phyloP scores from a whole-genome alignment of 108 stramenopile genomes.

The Nitzschia palea region DNA sequence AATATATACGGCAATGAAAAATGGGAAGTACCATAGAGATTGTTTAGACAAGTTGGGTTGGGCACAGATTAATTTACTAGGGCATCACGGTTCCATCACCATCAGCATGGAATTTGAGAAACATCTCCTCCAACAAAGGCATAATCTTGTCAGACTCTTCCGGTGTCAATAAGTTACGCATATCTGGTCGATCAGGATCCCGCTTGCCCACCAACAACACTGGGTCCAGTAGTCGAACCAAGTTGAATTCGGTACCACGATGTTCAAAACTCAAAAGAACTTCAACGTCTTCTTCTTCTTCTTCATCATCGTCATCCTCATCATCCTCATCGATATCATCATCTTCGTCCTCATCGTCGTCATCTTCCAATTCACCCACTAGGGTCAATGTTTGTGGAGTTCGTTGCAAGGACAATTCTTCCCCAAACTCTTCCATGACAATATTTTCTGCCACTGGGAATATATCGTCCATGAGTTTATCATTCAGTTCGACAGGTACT shows the following conservation, averaged over 20 bases:
- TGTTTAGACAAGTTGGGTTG: too few relatives aligned
- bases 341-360: slow-evolving; percentile 49
- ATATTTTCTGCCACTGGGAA: slow-evolving; percentile 82
- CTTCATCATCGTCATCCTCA: slow-evolving; percentile 50
- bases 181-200: slow-evolving; percentile 51
- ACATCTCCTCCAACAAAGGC: slow-evolving; percentile 75
- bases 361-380: slow-evolving; percentile 74
- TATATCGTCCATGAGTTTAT: slow-evolving; percentile 80
- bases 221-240: slow-evolving; percentile 83
- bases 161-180: slow-evolving; percentile 71
- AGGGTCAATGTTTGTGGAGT: slow-evolving; percentile 86
- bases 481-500: slow-evolving; percentile 75
- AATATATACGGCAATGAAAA: too few relatives aligned
- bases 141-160: slow-evolving; percentile 82
- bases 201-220: slow-evolving; percentile 85
- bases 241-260: slow-evolving; percentile 66
- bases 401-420: slow-evolving; percentile 74
- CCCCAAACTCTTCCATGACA: slow-evolving; percentile 88
- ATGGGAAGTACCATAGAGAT: too few relatives aligned
- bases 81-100: background rate
- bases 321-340: slow-evolving; percentile 57
- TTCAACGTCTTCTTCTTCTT: slow-evolving; percentile 83
- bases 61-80: too few relatives aligned
- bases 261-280: slow-evolving; percentile 83
- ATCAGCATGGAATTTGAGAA: slow-evolving; percentile 13